Evolutionary conservation across 768 basidiomycete genomes (phyloP), one percentile per base, ranked within the genome.

Genomic region (Rhodotorula diobovata): DNA sequence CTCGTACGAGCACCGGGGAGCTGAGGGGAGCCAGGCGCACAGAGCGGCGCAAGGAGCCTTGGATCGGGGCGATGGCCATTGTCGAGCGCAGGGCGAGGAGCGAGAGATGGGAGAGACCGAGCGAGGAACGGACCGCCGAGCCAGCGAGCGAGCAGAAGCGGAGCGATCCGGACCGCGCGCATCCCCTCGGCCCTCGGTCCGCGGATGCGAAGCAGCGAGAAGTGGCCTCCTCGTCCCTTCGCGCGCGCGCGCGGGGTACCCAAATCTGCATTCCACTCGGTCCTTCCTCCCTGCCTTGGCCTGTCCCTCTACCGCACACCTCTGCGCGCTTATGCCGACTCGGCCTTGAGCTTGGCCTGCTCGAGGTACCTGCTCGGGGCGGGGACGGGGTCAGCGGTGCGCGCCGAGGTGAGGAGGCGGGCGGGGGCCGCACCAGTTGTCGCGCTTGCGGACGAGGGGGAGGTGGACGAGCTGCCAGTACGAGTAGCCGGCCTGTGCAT

Each of bases 11-110:
- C 1, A 35, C 32, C n/a, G n/a, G 12, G 20, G 21, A 43, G 20
- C n/a, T n/a, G 53, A 34, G 41, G 30, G 37, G 43, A 32, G 43
- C 41, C 4, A 9, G 8, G 25, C 63, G 59, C 15, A 66, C 70
- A 1, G 51, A 55, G 43, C 70, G 70, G 23, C 54, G 43, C 21
- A 71, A 64, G 23, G 37, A 46, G 53, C 70, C 70, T 32, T 58
- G 61, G 35, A 71, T 71, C 23, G 70, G 70, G 16, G 70, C 70
- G 59, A 71, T 71, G 20, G 65, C 65, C 51, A 53, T 53, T 6
- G 23, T 23, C 21, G 25, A 28, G 23, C 4, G 8, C 8, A 25
- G 18, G n/a, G 12, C 14, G 50, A n/a, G 50, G 10, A 15, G n/a
- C 10, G 28, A 51, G 39, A 3, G 41, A 14, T 28, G 28, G 6